These are phyloP conservation scores for Fistulifera pelliculosa DNA, from an alignment of 108 stramenopile species.

Conservation along the genomic window DNA sequence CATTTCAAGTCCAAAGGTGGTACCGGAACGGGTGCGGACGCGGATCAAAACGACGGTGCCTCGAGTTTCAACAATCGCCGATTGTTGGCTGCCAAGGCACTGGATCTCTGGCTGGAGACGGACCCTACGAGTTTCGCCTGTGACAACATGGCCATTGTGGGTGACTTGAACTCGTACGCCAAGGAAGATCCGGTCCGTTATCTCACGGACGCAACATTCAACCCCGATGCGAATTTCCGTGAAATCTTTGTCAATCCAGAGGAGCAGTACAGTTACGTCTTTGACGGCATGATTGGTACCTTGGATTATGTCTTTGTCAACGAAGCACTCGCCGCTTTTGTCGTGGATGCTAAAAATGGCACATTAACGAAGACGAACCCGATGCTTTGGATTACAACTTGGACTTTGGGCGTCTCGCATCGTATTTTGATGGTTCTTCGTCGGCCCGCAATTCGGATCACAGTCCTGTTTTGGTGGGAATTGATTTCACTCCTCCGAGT, in stretches of 20 bases:
- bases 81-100: conserved; percentile 12
- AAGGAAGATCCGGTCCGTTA: conserved; percentile 20
- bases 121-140: conserved; percentile 19
- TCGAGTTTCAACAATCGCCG: conserved; percentile 20
- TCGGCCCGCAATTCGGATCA: conserved; percentile 30
- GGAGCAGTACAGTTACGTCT: conserved; percentile 19
- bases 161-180: conserved; percentile 33
- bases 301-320: conserved; percentile 25
- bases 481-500: too few relatives aligned
- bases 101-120: conserved; percentile 17
- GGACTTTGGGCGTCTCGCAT: conserved; percentile 14
- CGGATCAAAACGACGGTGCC: conserved; percentile 18
- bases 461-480: conserved; percentile 14
- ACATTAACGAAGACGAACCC: conserved; percentile 30
- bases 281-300: conserved; percentile 32
- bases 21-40: background rate
- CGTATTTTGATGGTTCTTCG: conserved; percentile 15
- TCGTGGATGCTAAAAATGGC: conserved; percentile 12
- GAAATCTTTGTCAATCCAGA: conserved; percentile 14
- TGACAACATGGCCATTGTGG: conserved; percentile 13
- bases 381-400: conserved; percentile 30
- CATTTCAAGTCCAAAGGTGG: conserved; percentile 34
- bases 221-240: conserved; percentile 5
- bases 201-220: conserved; percentile 1
- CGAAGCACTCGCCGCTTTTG: conserved; percentile 1